Base-by-base conservation (phyloP, 2,329 filamentous ascomycete species). In the Neofusicoccum parvum region DNA sequence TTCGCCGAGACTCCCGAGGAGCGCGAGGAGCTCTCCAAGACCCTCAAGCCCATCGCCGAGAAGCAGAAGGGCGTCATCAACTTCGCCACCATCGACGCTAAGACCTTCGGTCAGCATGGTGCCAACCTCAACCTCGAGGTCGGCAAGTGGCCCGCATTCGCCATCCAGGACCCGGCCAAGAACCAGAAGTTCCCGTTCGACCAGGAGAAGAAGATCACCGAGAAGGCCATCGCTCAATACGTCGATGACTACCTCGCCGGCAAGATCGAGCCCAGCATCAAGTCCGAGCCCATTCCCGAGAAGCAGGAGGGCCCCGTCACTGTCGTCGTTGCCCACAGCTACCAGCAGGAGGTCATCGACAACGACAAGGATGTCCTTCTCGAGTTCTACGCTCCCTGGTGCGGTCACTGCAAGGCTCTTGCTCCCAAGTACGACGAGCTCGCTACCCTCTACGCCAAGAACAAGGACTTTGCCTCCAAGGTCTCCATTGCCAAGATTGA, bases 171-270 rank as follows among this genome's bases (percentile, higher is more conserved):
- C 78, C 92, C 90, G 64, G 85, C 86, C 79, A 97, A 96, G 88
- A 97, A 97, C 87, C 88, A 91, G 82, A 99, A 99, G 86, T 99
- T 90, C 86, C 95, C 95, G 75, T 97, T 88, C 78, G 91, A 95
- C 81, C 90, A 94, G 81, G 87, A 89, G 71, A 88, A 90, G 82
- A 87, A 92, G 80, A 87, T 99, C 73, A 91, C 87, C 71, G 82
- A 86, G 72, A 87, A 90, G 78, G 83, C 86, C 70, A 90, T 99
- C 75, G 87, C 86, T 79, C 83, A 88, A 72, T 99, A 98, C 78
- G 91, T 97, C 67, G 87, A 95, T 70, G 88, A 95, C 72, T 97
- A 94, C 78, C 82, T 89, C 67, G 86, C 87, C 68, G 95, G 94
- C 82, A 96, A 96, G 86, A 80, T 98, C 71, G 90, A 96, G 80